These are phyloP conservation scores for Cryptosporidium meleagridis DNA, from an alignment of 169 alveolate genomes.

Conservation along the genomic window DNA sequence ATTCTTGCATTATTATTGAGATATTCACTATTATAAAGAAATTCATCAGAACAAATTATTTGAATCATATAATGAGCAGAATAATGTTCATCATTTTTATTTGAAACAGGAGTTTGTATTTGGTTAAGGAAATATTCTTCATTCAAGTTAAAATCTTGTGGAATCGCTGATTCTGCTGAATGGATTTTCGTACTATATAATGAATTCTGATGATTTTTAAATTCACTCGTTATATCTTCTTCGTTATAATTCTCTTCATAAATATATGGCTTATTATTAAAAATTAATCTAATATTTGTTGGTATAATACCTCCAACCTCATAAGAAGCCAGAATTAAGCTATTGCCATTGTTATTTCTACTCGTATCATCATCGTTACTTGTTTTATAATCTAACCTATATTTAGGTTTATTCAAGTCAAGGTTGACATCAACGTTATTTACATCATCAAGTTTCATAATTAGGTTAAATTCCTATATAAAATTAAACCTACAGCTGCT, in stretches of 20 bases:
- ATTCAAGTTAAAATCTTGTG: conserved; percentile 3
- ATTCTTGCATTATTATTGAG: conserved; percentile 26
- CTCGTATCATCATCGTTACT: not conserved
- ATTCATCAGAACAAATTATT: conserved; percentile 42
- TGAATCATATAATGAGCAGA: conserved; percentile 41
- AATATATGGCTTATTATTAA: conserved; percentile 10
- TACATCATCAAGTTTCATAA: conserved; percentile 35
- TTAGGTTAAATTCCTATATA: not conserved
- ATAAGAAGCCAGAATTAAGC: not conserved
- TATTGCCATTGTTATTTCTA: not conserved
- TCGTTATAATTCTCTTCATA: not conserved
- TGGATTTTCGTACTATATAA: conserved; percentile 42
- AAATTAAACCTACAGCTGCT: not conserved
- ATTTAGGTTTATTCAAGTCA: conserved; percentile 9
- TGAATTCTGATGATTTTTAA: not conserved
- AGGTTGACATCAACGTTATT: conserved; percentile 11
- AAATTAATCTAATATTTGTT: conserved; percentile 37
- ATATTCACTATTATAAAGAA: conserved; percentile 27
- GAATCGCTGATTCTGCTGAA: conserved; percentile 37
- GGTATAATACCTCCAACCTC: not conserved
- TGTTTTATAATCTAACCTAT: conserved; percentile 17
- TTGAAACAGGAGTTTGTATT: not conserved
- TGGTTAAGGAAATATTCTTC: not conserved
- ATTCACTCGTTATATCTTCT: not conserved
- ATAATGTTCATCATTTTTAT: not conserved